phyloP scores from a whole-genome alignment of 2,329 filamentous ascomycete species.

The Hortaea sp. region DNA sequence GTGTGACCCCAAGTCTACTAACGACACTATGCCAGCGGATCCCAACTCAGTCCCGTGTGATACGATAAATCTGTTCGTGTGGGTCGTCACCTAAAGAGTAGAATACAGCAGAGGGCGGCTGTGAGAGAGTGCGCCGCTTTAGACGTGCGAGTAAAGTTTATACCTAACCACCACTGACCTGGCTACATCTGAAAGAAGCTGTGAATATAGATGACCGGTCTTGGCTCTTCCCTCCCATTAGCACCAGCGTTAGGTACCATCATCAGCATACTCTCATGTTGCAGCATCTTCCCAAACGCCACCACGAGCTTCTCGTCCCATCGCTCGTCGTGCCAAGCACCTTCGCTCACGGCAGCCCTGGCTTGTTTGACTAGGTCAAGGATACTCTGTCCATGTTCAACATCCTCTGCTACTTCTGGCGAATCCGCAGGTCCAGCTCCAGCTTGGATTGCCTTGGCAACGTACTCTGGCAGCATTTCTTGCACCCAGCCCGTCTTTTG shows the following conservation, averaged over 20 bases:
- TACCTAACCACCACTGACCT: no score
- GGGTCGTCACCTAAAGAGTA: no score
- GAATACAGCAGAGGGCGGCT: no score
- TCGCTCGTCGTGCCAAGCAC: slow-evolving; percentile 15
- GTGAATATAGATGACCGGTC: slow-evolving; percentile 23
- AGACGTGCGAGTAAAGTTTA: no score
- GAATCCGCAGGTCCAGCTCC: slow-evolving; percentile 2
- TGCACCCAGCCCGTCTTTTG: slow-evolving; percentile 3
- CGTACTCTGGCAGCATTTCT: slow-evolving; percentile 11
- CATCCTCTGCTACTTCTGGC: slow-evolving; percentile 5
- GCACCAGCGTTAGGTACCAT: slow-evolving; percentile 13
- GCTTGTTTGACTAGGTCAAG: slow-evolving; percentile 13
- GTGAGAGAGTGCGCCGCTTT: no score
- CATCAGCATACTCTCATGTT: slow-evolving; percentile 24
- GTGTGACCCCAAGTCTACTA: no score
- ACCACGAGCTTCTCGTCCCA: slow-evolving; percentile 22
- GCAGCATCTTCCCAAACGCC: slow-evolving; percentile 20
- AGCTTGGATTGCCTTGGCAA: neutral
- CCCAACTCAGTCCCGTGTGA: no score
- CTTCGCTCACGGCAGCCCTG: slow-evolving; percentile 4
- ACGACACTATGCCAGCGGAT: no score
- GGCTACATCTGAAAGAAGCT: neutral
- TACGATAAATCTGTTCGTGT: no score
- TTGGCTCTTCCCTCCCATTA: slow-evolving; percentile 11
- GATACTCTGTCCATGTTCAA: slow-evolving; percentile 15